phyloP scores from a whole-genome alignment of 2,329 filamentous ascomycete genomes.

The Emergomyces orientalis region DNA sequence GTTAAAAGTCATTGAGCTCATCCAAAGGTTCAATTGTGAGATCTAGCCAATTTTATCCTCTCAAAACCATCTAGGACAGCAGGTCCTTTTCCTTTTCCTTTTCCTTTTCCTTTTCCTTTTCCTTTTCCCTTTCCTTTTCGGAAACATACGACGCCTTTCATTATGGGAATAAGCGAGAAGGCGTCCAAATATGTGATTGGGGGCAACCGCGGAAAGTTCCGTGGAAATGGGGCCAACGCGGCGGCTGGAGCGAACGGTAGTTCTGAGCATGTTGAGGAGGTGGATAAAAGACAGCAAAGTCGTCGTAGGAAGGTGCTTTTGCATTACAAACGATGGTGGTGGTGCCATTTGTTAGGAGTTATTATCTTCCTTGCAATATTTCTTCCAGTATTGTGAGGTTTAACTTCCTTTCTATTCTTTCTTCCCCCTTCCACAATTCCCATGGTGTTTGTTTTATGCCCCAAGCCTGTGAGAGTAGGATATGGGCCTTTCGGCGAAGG shows the following conservation, averaged over 20 bases:
- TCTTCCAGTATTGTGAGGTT: conserved; percentile 20
- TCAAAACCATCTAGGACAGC: background rate
- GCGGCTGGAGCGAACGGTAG: background rate
- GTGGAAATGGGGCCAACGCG: background rate
- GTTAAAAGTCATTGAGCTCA: background rate
- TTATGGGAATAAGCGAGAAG: background rate
- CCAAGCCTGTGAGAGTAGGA: background rate
- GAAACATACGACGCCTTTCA: background rate
- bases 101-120: background rate
- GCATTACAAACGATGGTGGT: conserved; percentile 3
- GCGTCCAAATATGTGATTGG: background rate
- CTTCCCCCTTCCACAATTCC: background rate
- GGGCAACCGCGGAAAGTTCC: background rate
- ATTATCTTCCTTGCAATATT: conserved; percentile 21
- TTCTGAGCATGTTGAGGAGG: background rate
- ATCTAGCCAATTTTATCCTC: background rate
- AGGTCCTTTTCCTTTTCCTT: background rate
- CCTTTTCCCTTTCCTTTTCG: background rate
- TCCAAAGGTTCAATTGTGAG: background rate
- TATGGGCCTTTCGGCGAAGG: background rate
- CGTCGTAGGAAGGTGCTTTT: background rate
- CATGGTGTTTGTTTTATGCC: background rate
- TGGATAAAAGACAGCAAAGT: background rate
- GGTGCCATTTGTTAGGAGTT: background rate
- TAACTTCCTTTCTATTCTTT: too few relatives aligned